Evolutionary conservation across 176 grass and related monocot genomes (phyloP).

Genomic region (Avena insularis): DNA sequence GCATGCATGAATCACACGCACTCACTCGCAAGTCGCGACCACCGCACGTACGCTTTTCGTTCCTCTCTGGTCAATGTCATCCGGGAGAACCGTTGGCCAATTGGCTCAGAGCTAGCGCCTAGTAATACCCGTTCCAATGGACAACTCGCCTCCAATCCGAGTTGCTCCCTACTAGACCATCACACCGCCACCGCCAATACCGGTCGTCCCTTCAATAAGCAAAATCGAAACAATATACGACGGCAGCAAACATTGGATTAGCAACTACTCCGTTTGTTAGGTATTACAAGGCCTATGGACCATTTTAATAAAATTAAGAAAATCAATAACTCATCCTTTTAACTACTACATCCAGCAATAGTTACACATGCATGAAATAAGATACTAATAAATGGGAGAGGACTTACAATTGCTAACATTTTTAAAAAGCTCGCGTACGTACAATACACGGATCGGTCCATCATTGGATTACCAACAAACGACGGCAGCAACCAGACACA

Average conservation of each 20-base stretch:
- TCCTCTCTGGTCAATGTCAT: slow-evolving; percentile 36
- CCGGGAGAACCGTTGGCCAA: neutral
- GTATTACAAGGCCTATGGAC: too few relatives aligned
- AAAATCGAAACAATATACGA: too few relatives aligned
- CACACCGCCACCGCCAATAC: neutral
- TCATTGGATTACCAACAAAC: neutral
- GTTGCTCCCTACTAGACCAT: neutral
- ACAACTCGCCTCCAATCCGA: slow-evolving; percentile 26
- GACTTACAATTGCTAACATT: too few relatives aligned
- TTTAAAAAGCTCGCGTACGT: neutral
- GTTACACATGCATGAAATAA: too few relatives aligned
- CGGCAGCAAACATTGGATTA: too few relatives aligned
- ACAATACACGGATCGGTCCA: neutral
- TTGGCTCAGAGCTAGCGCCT: neutral
- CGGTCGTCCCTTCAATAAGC: neutral
- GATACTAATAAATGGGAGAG: too few relatives aligned
- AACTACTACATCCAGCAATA: too few relatives aligned
- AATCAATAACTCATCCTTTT: too few relatives aligned
- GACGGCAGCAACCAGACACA: slow-evolving; percentile 6
- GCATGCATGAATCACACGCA: slow-evolving; percentile 37
- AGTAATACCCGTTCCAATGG: neutral
- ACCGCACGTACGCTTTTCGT: neutral
- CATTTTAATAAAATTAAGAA: too few relatives aligned
- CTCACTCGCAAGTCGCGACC: neutral
- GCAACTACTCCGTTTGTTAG: too few relatives aligned